A percentile compares a stretch with the other conserved stretches of the same genome.
Conservation (phyloP, 1,284 basidiomycete genomes). For the Ganoderma leucocontextum region DNA sequence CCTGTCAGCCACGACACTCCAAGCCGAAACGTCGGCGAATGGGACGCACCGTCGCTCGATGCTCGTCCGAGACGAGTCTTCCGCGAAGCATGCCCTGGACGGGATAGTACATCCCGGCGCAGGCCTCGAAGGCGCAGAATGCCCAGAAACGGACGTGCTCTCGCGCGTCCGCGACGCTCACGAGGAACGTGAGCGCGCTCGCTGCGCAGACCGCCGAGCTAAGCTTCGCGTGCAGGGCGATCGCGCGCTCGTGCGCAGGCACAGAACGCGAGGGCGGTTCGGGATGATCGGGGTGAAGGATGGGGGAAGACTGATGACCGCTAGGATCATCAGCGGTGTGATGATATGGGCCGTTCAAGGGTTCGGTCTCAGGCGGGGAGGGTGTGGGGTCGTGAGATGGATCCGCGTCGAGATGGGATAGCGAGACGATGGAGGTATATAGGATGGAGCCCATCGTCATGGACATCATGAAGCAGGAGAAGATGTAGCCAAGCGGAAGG, state of each 20-base stretch:
- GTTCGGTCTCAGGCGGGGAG: slow-evolving; percentile 3
- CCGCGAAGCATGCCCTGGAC: slow-evolving; percentile 80
- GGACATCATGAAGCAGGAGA: slow-evolving; percentile 79
- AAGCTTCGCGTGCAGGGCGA: slow-evolving; percentile 71
- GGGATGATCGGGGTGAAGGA: no score
- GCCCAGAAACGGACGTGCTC: slow-evolving; percentile 71
- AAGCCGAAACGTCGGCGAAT: background rate
- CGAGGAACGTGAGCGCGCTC: slow-evolving; percentile 63
- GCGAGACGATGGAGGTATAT: slow-evolving; percentile 63
- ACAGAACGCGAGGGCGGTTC: background rate
- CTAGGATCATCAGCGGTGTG: slow-evolving; percentile 10
- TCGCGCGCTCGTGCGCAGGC: slow-evolving; percentile 46
- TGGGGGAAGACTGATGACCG: background rate
- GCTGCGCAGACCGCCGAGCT: slow-evolving; percentile 68
- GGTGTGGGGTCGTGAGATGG: background rate
- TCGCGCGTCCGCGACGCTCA: slow-evolving; percentile 54
- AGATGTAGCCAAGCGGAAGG: slow-evolving; percentile 78
- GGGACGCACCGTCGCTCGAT: slow-evolving; percentile 71
- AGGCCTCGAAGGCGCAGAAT: slow-evolving; percentile 78
- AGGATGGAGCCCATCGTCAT: slow-evolving; percentile 82
- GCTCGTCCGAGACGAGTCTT: slow-evolving; percentile 73
- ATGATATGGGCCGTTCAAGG: slow-evolving; percentile 2
- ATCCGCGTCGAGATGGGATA: slow-evolving; percentile 42
- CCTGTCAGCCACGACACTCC: background rate
- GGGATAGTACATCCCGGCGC: slow-evolving; percentile 82